These are phyloP conservation scores for Xerocomellus chrysenteron DNA, from an alignment of 768 basidiomycete species.

Conservation along the genomic window DNA sequence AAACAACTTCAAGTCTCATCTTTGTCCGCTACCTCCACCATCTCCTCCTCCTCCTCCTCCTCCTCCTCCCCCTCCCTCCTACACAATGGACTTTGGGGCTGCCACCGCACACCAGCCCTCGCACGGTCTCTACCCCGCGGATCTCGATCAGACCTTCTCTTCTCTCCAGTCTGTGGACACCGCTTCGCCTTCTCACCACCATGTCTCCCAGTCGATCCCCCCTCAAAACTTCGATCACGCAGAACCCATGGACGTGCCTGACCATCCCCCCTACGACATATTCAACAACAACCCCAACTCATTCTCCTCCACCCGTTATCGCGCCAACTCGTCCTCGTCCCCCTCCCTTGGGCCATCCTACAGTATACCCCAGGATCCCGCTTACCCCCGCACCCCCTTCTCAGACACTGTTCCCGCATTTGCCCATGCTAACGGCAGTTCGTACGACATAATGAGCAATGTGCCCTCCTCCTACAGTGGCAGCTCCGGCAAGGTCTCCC, in stretches of 20 bases:
- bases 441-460: slow-evolving; percentile 66
- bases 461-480: slow-evolving; percentile 57
- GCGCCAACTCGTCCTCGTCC: slow-evolving; percentile 69
- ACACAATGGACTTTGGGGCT: slow-evolving; percentile 51
- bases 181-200: slow-evolving; percentile 38
- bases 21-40: slow-evolving; percentile 33
- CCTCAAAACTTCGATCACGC: slow-evolving; percentile 47
- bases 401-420: slow-evolving; percentile 60
- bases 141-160: slow-evolving; percentile 58
- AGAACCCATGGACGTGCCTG: slow-evolving; percentile 55
- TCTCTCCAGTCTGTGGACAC: slow-evolving; percentile 43
- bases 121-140: slow-evolving; percentile 48
- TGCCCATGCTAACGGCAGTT: slow-evolving; percentile 47
- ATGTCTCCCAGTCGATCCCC: slow-evolving; percentile 34
- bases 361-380: slow-evolving; percentile 50
- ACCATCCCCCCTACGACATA: slow-evolving; percentile 63
- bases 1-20: slow-evolving; percentile 32
- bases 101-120: slow-evolving; percentile 35
- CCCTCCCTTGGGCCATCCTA: slow-evolving; percentile 63
- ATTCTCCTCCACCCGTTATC: slow-evolving; percentile 61
- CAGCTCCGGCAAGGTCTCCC: slow-evolving; percentile 73
- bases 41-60: slow-evolving; percentile 29
- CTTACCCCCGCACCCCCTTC: slow-evolving; percentile 62
- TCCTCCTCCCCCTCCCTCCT: slow-evolving; percentile 37
- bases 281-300: slow-evolving; percentile 51